Base-by-base conservation (phyloP, 2,329 filamentous ascomycete species). In the Didymosphaeria variabile region DNA sequence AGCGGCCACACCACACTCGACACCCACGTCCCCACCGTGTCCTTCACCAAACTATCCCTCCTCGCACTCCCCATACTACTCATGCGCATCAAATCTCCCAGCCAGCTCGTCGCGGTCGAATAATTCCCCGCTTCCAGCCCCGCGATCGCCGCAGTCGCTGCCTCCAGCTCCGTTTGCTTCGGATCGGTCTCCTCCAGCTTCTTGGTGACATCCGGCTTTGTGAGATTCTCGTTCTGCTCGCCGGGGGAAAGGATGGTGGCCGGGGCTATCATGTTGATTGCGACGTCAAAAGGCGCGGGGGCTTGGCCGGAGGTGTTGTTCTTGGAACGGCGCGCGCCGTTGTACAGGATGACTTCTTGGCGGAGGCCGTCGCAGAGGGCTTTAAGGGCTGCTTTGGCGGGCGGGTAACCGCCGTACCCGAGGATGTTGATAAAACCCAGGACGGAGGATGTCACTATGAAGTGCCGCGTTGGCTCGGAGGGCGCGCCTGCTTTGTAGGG, bases 331-430 rank as follows among this genome's bases (percentile, higher is more conserved):
- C 84, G 80, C 21, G 85, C 83, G 46, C 86, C 90, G 47, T 94
- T 93, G 82, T 98, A 99, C 55, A 97, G 82, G 70, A 93, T 84
- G 46, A 96, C 82, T 80, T 99, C 95, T 73, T 94, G 92, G 23
- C 88, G 88, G 53, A 99, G 83, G 0, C 89, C 90, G 75, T 99
- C 95, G 57, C 91, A 91, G 15, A 99, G 84, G 17, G 88, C 90
- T 60, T 93, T 89, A 67, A 99, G 84, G 1, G 95, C 95, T 57
- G 90, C 89, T 81, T 99, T 99, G 58, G 90, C 85, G 3, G 94
- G 92, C 0, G 89, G 86, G 79, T 99, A 99, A 0, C 92, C 86
- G 0, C 84, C 85, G 79, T 99, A 99, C 29, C 95, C 95, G 13
- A 90, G 87, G 36, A 97, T 78, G 13, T 92, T 87, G 70, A 90